Percentiles rank a stretch among this genome's conserved stretches.
These are phyloP conservation scores for Didymella lethalis DNA, from an alignment of 2,329 filamentous ascomycete genomes.

Conservation along the genomic window DNA sequence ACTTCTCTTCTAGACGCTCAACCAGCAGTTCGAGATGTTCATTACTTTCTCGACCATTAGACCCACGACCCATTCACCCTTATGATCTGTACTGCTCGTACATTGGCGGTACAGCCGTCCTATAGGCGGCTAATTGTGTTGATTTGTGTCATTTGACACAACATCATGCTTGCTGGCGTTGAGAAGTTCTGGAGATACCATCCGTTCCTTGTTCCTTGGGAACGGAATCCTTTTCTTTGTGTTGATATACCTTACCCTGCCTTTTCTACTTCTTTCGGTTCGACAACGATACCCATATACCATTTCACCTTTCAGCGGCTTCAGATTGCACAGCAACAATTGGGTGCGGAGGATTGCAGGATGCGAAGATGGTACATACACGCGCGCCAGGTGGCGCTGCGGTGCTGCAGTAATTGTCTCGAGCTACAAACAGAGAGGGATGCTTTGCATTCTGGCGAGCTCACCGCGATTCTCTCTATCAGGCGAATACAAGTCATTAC, in stretches of 20 bases:
- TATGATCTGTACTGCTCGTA: conserved; percentile 47
- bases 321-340: conserved; percentile 37
- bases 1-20: conserved; percentile 53
- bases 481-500: conserved; percentile 18
- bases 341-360: conserved; percentile 30
- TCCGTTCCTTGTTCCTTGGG: conserved; percentile 30
- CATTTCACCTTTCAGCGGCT: conserved; percentile 35
- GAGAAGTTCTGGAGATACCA: conserved; percentile 41
- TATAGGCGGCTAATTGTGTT: conserved; percentile 27
- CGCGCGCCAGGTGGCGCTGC: conserved; percentile 24
- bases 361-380: conserved; percentile 26
- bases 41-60: conserved; percentile 22
- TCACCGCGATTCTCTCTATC: background rate
- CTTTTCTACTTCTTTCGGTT: conserved; percentile 36
- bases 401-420: conserved; percentile 28
- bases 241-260: conserved; percentile 28
- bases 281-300: conserved; percentile 51
- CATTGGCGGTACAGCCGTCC: conserved; percentile 29
- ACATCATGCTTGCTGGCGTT: conserved; percentile 31
- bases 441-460: conserved; percentile 15
- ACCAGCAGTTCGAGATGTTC: conserved; percentile 7
- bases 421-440: conserved; percentile 25
- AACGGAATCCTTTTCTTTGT: conserved; percentile 34
- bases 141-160: conserved; percentile 21
- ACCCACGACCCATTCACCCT: conserved; percentile 34